These are phyloP conservation scores for Antrodiella citrinella DNA, from an alignment of 768 basidiomycete genomes.

Conservation along the genomic window DNA sequence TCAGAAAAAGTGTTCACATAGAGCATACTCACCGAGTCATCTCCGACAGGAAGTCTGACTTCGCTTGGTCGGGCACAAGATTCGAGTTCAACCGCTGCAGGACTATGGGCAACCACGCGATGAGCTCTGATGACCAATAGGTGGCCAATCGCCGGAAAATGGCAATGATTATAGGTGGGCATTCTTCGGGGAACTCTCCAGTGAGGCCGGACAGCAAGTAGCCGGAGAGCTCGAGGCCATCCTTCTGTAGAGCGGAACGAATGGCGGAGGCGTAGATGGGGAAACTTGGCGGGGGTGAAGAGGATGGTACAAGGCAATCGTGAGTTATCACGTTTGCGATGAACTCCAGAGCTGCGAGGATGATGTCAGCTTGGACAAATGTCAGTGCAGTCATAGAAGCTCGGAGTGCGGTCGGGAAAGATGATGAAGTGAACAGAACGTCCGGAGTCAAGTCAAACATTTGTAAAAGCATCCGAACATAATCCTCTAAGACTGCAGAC, in stretches of 20 bases:
- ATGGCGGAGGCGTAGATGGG: constrained; percentile 57
- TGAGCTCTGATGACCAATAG: constrained; percentile 61
- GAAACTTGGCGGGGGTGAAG: constrained; percentile 49
- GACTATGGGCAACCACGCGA: constrained; percentile 64
- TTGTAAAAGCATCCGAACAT: constrained; percentile 70
- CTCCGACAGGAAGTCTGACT: constrained; percentile 64
- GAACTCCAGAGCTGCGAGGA: constrained; percentile 76
- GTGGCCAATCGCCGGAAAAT: constrained; percentile 65
- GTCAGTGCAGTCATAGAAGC: constrained; percentile 72
- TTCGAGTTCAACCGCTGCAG: constrained; percentile 62
- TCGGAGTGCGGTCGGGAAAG: constrained; percentile 72
- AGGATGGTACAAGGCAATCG: constrained; percentile 47
- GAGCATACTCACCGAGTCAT: constrained; percentile 57
- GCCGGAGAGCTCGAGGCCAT: constrained; percentile 64
- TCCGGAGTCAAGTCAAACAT: constrained; percentile 63
- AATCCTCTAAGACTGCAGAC: constrained; percentile 83
- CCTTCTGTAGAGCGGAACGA: constrained; percentile 50
- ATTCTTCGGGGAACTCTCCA: constrained; percentile 85
- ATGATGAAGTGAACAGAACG: constrained; percentile 68
- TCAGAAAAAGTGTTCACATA: background rate
- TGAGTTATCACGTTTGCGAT: constrained; percentile 71
- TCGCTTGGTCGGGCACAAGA: constrained; percentile 54
- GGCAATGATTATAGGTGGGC: constrained; percentile 60
- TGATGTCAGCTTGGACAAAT: constrained; percentile 73
- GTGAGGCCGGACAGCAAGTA: constrained; percentile 72